Evolutionary conservation across 129 eudicot species (phyloP), one percentile per base, ranked within the genome.

Genomic region (Solidago caesia): DNA sequence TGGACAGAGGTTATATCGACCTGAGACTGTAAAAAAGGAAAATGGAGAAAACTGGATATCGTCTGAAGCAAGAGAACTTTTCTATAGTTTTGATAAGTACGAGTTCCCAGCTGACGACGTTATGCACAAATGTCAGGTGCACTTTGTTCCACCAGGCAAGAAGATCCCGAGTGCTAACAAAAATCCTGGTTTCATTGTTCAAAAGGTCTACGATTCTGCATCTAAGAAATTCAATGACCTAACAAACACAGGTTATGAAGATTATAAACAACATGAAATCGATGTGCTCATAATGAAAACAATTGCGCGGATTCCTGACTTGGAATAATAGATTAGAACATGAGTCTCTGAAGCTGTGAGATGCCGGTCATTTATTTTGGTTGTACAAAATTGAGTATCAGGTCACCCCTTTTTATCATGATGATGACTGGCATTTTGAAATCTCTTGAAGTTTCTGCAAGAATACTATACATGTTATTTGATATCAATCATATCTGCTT

Each of bases 1-100:
- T 29, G 97, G 99, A n/a, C 97, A 89, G 74, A 87, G 90, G 88
- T 88, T 94, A 80, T 94, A 94, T 64, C 88, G 97, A 25, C 97
- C 97, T 5, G 94, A 94, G 72, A 82, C 88, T 75, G 91, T 90
- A 29, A 89, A 78, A 47, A 91, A 78, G 44, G 83, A 79, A 83
- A 78, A 79, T 4, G 94, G 97, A 7, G 92, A 89, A 74, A 85
- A 83, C 72, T 91, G 93, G 97, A 71, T 79, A 72, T 77, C 90
- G 8, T n/a, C 58, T 39, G 93, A 88, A 77, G 74, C 93, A 13
- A 81, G 97, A 68, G 96, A 88, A 67, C 81, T 94, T 29, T 94
- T 88, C 70, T 94, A 94, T 48, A 91, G 99, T 79, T 94, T 94
- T 76, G 94, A 88, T 48, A 89, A 87, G 61, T 87, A 83, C 48